A percentile compares a stretch with the other conserved stretches of the same genome.
These are phyloP conservation scores for Naematelia encephala DNA, from an alignment of 768 basidiomycete genomes.

Conservation along the genomic window DNA sequence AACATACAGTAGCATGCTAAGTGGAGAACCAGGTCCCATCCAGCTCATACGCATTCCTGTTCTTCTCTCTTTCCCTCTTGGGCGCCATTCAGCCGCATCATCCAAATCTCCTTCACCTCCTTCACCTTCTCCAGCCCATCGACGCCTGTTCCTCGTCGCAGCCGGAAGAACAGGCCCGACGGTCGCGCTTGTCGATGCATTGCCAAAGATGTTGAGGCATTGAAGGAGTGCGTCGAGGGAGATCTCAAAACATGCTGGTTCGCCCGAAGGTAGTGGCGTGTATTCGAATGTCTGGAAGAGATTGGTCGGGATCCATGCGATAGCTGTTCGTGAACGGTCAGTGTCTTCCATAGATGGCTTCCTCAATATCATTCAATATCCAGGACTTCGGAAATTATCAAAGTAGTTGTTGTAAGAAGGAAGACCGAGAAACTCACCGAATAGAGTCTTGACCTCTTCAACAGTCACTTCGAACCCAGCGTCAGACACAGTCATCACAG, in stretches of 20 bases:
- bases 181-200: slow-evolving; percentile 55
- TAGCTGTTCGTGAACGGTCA: too few relatives aligned
- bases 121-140: slow-evolving; percentile 51
- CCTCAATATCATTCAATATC: too few relatives aligned
- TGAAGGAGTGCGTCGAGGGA: slow-evolving; percentile 80
- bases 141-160: slow-evolving; percentile 47
- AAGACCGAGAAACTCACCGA: slow-evolving; percentile 58
- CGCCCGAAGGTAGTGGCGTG: slow-evolving; percentile 42
- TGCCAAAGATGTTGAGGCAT: slow-evolving; percentile 89
- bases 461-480: slow-evolving; percentile 73
- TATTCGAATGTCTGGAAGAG: slow-evolving; percentile 79
- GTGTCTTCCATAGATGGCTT: too few relatives aligned
- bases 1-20: slow-evolving; percentile 73
- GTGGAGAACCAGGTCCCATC: slow-evolving; percentile 69
- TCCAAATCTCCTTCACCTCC: slow-evolving; percentile 49
- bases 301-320: slow-evolving; percentile 72
- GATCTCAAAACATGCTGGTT: slow-evolving; percentile 63
- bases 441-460: slow-evolving; percentile 76
- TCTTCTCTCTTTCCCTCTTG: slow-evolving; percentile 53
- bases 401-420: background rate
- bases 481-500: slow-evolving; percentile 67
- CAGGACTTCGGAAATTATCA: too few relatives aligned
- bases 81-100: slow-evolving; percentile 41
- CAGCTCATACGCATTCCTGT: slow-evolving; percentile 86
- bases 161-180: background rate